Percentiles rank a stretch among this genome's conserved stretches.
Evolutionary conservation across 768 basidiomycete genomes (phyloP).

Genomic region (Porphyrellus cyaneotinctus): DNA sequence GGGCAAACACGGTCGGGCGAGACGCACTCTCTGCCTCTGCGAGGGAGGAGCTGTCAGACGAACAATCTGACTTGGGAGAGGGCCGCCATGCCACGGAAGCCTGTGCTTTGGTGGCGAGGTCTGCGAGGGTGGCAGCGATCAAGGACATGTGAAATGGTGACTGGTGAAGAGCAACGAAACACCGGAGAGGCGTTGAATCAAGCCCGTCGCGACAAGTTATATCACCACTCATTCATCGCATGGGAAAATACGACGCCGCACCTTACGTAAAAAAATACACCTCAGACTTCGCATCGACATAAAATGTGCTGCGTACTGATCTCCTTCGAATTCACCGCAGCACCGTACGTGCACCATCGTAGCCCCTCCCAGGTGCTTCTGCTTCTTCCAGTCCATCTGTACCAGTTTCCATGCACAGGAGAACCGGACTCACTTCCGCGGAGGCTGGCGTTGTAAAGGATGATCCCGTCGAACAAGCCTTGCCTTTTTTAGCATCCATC

Average conservation of each 20-base stretch:
- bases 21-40: slow-evolving; percentile 19
- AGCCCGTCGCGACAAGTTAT: slow-evolving; percentile 33
- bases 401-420: not conserved
- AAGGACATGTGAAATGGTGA: slow-evolving; percentile 30
- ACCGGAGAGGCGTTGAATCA: slow-evolving; percentile 2
- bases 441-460: slow-evolving; percentile 10
- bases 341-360: not conserved
- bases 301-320: not conserved
- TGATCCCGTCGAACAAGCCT: slow-evolving; percentile 8
- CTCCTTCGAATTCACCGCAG: slow-evolving; percentile 1
- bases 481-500: slow-evolving; percentile 14
- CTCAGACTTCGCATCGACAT: slow-evolving; percentile 5
- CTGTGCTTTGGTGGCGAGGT: slow-evolving; percentile 28
- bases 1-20: not conserved
- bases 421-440: slow-evolving; percentile 14
- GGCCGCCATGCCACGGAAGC: slow-evolving; percentile 13
- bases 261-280: slow-evolving; percentile 20
- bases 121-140: slow-evolving; percentile 22
- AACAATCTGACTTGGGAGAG: slow-evolving; percentile 4
- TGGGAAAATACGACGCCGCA: slow-evolving; percentile 28
- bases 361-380: not conserved
- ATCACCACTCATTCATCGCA: slow-evolving; percentile 19
- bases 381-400: not conserved
- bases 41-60: slow-evolving; percentile 9
- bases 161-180: slow-evolving; percentile 6